Base-by-base conservation (phyloP, 768 basidiomycete genomes). In the Rhizopogon salebrosus region DNA sequence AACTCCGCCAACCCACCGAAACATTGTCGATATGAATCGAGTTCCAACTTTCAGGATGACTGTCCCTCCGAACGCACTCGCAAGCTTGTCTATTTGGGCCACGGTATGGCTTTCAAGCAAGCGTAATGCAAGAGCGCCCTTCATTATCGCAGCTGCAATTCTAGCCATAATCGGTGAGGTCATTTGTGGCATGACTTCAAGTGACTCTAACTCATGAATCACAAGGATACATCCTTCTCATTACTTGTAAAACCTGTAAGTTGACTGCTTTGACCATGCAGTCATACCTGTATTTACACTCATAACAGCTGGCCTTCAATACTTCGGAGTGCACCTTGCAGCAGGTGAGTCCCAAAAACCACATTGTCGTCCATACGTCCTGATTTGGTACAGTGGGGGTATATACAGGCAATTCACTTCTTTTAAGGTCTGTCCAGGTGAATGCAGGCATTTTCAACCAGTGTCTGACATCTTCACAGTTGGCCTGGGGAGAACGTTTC, bases 401-500 rank as follows among this genome's bases (percentile, higher is more conserved):
- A 2, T 86, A 80, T 62, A 78, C 80, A 0, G 82, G 78, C 11
- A 83, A 79, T 58, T 76, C 82, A 1, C 64, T 83, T 9, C 68
- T 84, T 34, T 62, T 84, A 16, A 80, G 79, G 80, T 77, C 24
- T 22, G 61, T 45, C n/a, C n/a, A n/a, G n/a, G 9, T 41, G n/a
- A 50, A 24, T 14, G 22, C 26, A 41, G 55, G 34, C 34, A 41
- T 3, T 20, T n/a, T n/a, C 29, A 16, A 34, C 14, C 20, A 13
- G 8, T 22, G 13, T 8, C 26, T 43, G 16, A 18, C 20, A 38
- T 20, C 20, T 36, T 41, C n/a, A 48, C 27, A 64, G 77, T 50
- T 84, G 84, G 80, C 80, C 82, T 1, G 73, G 78, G 16, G 83
- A 85, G 64, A 85, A 85, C 56, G 81, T 86, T n/a, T 82, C 82